phyloP scores from a whole-genome alignment of 371 early-diverging fungal species.

The Batkoa obscura region DNA sequence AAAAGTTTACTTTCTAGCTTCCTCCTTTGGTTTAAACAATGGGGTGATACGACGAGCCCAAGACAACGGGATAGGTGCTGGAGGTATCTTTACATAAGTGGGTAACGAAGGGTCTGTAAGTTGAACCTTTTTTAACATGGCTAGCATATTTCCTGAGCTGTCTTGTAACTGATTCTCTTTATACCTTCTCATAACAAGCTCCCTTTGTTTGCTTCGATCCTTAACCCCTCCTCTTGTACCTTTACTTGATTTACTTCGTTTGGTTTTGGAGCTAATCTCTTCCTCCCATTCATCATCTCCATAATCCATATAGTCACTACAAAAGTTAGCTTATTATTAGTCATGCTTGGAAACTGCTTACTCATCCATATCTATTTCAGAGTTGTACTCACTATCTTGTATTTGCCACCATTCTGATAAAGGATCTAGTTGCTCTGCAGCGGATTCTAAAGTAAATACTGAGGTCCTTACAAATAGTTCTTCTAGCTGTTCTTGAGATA shows the following conservation, averaged over 20 bases:
- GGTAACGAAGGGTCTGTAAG: slow-evolving; percentile 55
- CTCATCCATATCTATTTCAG: slow-evolving; percentile 66
- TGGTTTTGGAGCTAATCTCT: slow-evolving; percentile 20
- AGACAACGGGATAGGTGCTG: slow-evolving; percentile 54
- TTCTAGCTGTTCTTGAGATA: slow-evolving; percentile 64
- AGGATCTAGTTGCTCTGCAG: background rate
- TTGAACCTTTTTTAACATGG: slow-evolving; percentile 40
- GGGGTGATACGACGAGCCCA: slow-evolving; percentile 62
- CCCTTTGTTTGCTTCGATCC: slow-evolving; percentile 21
- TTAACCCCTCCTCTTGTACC: slow-evolving; percentile 11
- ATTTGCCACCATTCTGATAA: background rate
- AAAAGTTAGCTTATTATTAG: slow-evolving; percentile 3
- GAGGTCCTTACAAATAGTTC: slow-evolving; percentile 78
- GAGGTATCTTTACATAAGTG: slow-evolving; percentile 72
- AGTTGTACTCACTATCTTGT: slow-evolving; percentile 26
- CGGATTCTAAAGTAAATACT: slow-evolving; percentile 60
- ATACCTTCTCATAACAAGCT: slow-evolving; percentile 51
- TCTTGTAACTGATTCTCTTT: slow-evolving; percentile 71
- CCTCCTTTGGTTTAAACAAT: slow-evolving; percentile 10
- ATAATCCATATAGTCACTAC: slow-evolving; percentile 52
- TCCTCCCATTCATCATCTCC: slow-evolving; percentile 73
- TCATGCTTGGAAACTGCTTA: slow-evolving; percentile 13
- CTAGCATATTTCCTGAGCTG: slow-evolving; percentile 36
- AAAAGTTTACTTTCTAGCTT: too few species aligned
- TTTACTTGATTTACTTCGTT: slow-evolving; percentile 11